Base-by-base conservation (phyloP, 495 filamentous ascomycete species). In the Talaromyces wortmannii region DNA sequence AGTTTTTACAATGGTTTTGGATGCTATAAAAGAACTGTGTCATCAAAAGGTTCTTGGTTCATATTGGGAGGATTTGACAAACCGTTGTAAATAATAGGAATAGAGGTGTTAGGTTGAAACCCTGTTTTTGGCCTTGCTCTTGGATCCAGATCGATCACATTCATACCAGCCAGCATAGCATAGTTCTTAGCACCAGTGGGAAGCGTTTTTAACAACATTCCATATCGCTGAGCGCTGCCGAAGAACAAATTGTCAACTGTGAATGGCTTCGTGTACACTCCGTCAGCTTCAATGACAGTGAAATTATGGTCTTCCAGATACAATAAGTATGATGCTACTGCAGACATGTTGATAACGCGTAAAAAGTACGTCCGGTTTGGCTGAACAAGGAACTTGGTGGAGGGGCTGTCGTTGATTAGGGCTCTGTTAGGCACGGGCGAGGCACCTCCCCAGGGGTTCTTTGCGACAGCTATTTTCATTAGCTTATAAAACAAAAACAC, bases 321-420 rank as follows among this genome's bases (percentile, higher is more conserved):
- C 69, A 92, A 83, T 78, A 86, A 89, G 59, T 90, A 67, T 63
- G 87, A 79, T 54, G 84, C 78, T 63, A 89, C 89, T 13, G 84
- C 85, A 3, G 79, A 84, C 47, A 89, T 83, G 64, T 92, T 92
- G 64, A 90, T 68, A 54, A 92, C 73, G 11, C 84, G 84, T 64
- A 95, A 77, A 8, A 91, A 72, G 55, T 96, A 96, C 0, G 89
- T 95, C 64, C 86, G 91, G 10, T 83, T 84, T 0, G 90, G 81
- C 53, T 83, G 59, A 2, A 92, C 79, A 3, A 75, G 57, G 30
- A 91, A 63, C 12, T 72, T 78, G 2, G 75, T 64, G 53, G 83
- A 74, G 53, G 75, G 63, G 0, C 76, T 83, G 45, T 85, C 78
- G 55, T 84, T 85, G 53, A 83, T 67, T 15, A 85, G 66, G 12